phyloP scores from a whole-genome alignment of 2,329 filamentous ascomycete species.

The Exophiala xenobiotica region DNA sequence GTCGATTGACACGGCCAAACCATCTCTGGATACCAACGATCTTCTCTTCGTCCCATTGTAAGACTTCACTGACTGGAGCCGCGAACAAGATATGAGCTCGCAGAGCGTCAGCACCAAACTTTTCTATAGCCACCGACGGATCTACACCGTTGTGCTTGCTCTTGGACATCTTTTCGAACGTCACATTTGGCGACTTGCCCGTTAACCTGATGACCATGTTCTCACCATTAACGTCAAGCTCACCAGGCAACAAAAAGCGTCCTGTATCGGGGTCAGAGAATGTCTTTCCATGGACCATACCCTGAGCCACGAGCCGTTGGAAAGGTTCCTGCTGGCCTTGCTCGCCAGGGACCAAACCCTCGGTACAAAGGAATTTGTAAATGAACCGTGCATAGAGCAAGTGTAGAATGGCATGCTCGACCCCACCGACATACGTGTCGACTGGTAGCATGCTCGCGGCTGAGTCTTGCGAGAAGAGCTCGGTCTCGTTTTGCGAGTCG shows the following conservation, averaged over 20 bases:
- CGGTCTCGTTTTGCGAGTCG: constrained; percentile 64
- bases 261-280: constrained; percentile 72
- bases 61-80: constrained; percentile 76
- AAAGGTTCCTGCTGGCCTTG: constrained; percentile 67
- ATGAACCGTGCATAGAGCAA: constrained; percentile 87
- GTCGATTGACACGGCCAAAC: constrained; percentile 66
- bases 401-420: constrained; percentile 89
- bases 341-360: constrained; percentile 40
- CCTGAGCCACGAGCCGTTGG: constrained; percentile 77
- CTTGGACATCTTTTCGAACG: constrained; percentile 92
- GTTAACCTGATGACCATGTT: constrained; percentile 63
- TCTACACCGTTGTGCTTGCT: constrained; percentile 92
- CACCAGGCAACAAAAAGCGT: constrained; percentile 72
- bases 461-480: constrained; percentile 61
- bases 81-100: constrained; percentile 87
- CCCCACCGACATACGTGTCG: constrained; percentile 83
- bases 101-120: constrained; percentile 79
- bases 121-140: constrained; percentile 67
- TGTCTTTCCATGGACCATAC: constrained; percentile 90
- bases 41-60: constrained; percentile 84
- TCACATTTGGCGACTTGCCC: constrained; percentile 58
- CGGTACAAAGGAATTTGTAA: constrained; percentile 74
- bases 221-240: constrained; percentile 59
- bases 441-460: constrained; percentile 66
- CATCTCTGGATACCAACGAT: constrained; percentile 80